These are phyloP conservation scores for Fomitopsis palustris DNA, from an alignment of 1,284 basidiomycete genomes.

Conservation along the genomic window DNA sequence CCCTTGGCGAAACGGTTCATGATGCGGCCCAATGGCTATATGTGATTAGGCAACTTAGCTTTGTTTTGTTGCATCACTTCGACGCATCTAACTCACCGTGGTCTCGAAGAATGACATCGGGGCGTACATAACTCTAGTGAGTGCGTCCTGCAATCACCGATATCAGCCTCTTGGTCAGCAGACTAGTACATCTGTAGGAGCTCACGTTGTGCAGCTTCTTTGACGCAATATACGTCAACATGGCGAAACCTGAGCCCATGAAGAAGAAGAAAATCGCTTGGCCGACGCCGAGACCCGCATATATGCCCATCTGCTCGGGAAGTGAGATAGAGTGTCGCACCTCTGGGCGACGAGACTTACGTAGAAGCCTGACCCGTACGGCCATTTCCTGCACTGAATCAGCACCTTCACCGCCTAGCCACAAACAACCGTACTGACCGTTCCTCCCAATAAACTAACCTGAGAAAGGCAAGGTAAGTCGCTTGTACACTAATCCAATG, in stretches of 20 bases:
- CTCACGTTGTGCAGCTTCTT: conserved; percentile 41
- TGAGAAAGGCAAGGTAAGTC: conserved; percentile 17
- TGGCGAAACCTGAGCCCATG: conserved; percentile 50
- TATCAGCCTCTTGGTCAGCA: conserved; percentile 10
- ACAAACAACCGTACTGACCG: conserved; percentile 25
- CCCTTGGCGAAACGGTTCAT: conserved; percentile 81
- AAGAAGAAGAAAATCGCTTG: conserved; percentile 52
- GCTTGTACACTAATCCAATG: background rate
- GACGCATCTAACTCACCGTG: conserved; percentile 41
- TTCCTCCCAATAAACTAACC: conserved; percentile 75
- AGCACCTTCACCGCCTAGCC: conserved; percentile 1
- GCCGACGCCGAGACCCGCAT: conserved; percentile 50
- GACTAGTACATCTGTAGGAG: background rate
- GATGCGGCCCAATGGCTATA: conserved; percentile 81
- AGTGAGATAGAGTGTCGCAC: conserved; percentile 3
- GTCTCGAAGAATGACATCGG: conserved; percentile 92
- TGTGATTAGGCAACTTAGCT: background rate
- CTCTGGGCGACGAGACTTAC: conserved; percentile 33
- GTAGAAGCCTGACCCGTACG: conserved; percentile 54
- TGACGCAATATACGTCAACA: conserved; percentile 67
- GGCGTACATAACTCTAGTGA: conserved; percentile 63
- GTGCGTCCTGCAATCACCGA: conserved; percentile 39
- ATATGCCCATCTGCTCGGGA: conserved; percentile 57
- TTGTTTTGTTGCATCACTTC: no score
- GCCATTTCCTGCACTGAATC: conserved; percentile 39